phyloP scores from a whole-genome alignment of 306 rosid species.

The Benincasa hispida region DNA sequence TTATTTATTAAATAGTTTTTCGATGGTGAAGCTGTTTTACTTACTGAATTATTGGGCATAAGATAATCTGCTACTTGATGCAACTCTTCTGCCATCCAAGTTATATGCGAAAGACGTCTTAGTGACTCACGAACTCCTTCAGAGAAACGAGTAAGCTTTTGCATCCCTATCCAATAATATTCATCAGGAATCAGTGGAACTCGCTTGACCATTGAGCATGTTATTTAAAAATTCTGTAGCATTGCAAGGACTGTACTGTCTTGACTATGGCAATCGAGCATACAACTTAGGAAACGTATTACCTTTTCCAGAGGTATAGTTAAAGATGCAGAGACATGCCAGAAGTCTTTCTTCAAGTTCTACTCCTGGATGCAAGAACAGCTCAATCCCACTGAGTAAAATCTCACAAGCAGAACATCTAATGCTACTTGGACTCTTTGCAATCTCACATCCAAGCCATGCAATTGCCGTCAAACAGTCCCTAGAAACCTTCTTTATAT shows the following conservation, averaged over 20 bases:
- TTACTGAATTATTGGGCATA: slow-evolving; percentile 56
- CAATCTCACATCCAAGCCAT: slow-evolving; percentile 73
- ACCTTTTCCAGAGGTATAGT: slow-evolving; percentile 77
- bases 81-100: slow-evolving; percentile 79
- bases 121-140: slow-evolving; percentile 73
- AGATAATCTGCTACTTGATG: slow-evolving; percentile 57
- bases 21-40: slow-evolving; percentile 13
- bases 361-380: slow-evolving; percentile 60
- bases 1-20: background rate
- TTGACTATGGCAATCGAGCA: background rate
- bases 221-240: background rate
- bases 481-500: slow-evolving; percentile 42
- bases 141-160: slow-evolving; percentile 53
- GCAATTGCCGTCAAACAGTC: slow-evolving; percentile 50
- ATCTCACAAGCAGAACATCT: slow-evolving; percentile 50
- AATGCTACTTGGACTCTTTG: slow-evolving; percentile 39
- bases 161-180: slow-evolving; percentile 40
- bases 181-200: background rate
- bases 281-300: background rate
- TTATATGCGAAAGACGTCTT: slow-evolving; percentile 55
- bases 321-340: slow-evolving; percentile 61
- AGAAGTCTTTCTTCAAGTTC: slow-evolving; percentile 69
- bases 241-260: background rate
- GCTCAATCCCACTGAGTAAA: slow-evolving; percentile 47
- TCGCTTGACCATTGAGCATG: background rate